A percentile compares a stretch with the other conserved stretches of the same genome.
These are phyloP conservation scores for Dioscorea dumetorum DNA, from an alignment of 106 monocot species.

Conservation along the genomic window DNA sequence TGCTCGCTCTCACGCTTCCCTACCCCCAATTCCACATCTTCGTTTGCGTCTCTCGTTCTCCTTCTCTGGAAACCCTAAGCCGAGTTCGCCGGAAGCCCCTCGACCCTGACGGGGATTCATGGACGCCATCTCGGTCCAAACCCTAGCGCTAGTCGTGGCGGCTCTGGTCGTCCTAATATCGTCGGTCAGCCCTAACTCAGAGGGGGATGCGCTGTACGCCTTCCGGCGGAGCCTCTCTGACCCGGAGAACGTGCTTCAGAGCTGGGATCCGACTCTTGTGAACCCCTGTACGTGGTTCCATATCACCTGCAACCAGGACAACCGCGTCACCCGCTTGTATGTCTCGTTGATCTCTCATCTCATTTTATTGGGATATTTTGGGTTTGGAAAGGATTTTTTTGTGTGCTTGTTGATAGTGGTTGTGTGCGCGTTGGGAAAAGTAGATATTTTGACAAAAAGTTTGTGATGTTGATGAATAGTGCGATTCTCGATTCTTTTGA, in stretches of 20 bases:
- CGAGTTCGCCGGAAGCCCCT: not conserved
- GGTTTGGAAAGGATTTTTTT: too few relatives aligned
- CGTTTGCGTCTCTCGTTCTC: not conserved
- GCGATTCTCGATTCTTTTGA: too few relatives aligned
- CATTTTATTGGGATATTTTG: not conserved
- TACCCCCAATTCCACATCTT: not conserved
- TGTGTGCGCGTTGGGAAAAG: too few relatives aligned
- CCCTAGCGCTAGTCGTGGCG: not conserved
- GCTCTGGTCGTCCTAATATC: not conserved
- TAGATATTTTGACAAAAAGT: too few relatives aligned
- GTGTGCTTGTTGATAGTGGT: too few relatives aligned
- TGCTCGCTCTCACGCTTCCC: not conserved
- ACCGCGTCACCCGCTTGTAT: constrained; percentile 81
- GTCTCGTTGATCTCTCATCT: not conserved
- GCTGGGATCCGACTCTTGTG: constrained; percentile 95
- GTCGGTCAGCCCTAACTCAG: constrained; percentile 33
- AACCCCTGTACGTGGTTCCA: constrained; percentile 95
- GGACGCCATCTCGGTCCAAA: not conserved
- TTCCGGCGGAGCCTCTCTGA: constrained; percentile 57
- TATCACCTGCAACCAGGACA: constrained; percentile 86
- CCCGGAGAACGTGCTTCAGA: constrained; percentile 70
- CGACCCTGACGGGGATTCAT: not conserved
- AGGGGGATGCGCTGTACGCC: constrained; percentile 83
- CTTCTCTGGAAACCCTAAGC: constrained; percentile 3
- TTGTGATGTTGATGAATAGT: too few relatives aligned